These are phyloP conservation scores for Didymella arachidicola DNA, from an alignment of 2,329 filamentous ascomycete genomes.

Conservation along the genomic window DNA sequence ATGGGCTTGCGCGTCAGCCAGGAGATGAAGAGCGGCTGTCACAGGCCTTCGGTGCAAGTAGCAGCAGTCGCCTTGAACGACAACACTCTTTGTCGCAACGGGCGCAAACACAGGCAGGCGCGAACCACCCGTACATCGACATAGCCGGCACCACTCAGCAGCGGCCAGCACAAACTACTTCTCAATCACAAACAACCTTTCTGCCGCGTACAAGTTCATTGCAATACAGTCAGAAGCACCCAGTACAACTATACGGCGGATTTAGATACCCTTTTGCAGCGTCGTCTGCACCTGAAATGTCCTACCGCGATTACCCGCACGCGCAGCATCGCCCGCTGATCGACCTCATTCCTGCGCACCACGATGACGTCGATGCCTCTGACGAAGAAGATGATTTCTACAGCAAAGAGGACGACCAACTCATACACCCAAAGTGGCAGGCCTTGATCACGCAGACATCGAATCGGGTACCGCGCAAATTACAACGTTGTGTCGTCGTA, in stretches of 20 bases:
- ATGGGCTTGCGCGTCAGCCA: conserved; percentile 12
- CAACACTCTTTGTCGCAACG: not conserved
- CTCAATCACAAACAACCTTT: not conserved
- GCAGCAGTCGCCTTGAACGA: conserved; percentile 4
- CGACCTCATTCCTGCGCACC: conserved; percentile 41
- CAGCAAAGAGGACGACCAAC: conserved; percentile 45
- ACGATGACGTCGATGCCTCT: conserved; percentile 45
- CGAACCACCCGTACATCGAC: conserved; percentile 1
- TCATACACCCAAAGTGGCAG: conserved; percentile 45
- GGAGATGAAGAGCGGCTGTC: conserved; percentile 9
- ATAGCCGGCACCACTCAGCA: conserved; percentile 8
- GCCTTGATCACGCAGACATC: conserved; percentile 34
- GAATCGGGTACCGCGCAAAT: conserved; percentile 44
- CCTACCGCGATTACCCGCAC: conserved; percentile 34
- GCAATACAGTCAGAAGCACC: not conserved
- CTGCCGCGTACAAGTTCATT: not conserved
- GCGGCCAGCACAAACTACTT: conserved; percentile 6
- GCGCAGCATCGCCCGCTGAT: conserved; percentile 39
- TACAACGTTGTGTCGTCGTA: conserved; percentile 48
- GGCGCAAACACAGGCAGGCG: conserved; percentile 5
- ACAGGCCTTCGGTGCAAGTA: conserved; percentile 3
- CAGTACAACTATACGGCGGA: conserved; percentile 3
- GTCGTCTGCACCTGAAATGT: conserved; percentile 26
- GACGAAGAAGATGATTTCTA: conserved; percentile 52
- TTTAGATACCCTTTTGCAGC: not conserved